Conservation (phyloP, 805 yeast genomes). For the Yarrowia sp. region DNA sequence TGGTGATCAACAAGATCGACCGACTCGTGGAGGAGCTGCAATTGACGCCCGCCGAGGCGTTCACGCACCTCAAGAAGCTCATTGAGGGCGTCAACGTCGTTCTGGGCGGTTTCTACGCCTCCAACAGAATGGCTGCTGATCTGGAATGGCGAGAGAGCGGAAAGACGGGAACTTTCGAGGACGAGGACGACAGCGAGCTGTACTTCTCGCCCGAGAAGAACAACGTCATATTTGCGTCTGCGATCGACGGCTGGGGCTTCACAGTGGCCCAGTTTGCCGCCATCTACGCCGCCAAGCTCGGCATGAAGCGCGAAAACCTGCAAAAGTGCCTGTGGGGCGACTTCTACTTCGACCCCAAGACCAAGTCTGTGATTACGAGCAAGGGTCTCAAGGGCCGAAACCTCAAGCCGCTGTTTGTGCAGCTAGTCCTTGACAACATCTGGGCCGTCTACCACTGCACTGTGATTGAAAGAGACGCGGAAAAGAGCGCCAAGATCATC, state of each 20-base stretch:
- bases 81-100: slow-evolving; percentile 95
- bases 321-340: slow-evolving; percentile 96
- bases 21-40: slow-evolving; percentile 78
- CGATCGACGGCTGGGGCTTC: slow-evolving; percentile 98
- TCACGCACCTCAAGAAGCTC: slow-evolving; percentile 68
- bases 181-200: slow-evolving; percentile 73
- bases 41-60: slow-evolving; percentile 81
- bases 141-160: slow-evolving; percentile 40
- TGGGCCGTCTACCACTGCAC: slow-evolving; percentile 87
- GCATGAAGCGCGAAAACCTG: slow-evolving; percentile 74
- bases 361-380: slow-evolving; percentile 69
- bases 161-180: slow-evolving; percentile 55
- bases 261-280: slow-evolving; percentile 84
- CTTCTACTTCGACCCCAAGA: slow-evolving; percentile 81
- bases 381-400: slow-evolving; percentile 47
- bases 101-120: slow-evolving; percentile 87
- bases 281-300: slow-evolving; percentile 78
- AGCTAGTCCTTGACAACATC: slow-evolving; percentile 79
- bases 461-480: slow-evolving; percentile 61
- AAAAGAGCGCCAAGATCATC: slow-evolving; percentile 71
- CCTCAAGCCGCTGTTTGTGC: slow-evolving; percentile 80
- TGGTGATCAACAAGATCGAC: slow-evolving; percentile 90
- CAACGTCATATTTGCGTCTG: slow-evolving; percentile 87
- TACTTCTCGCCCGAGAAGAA: slow-evolving; percentile 85
- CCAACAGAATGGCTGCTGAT: slow-evolving; percentile 90